Percentiles rank a stretch among this genome's conserved stretches.
These are phyloP conservation scores for Basidiobolus meristosporus DNA, from an alignment of 371 early-diverging fungal genomes.

Conservation along the genomic window DNA sequence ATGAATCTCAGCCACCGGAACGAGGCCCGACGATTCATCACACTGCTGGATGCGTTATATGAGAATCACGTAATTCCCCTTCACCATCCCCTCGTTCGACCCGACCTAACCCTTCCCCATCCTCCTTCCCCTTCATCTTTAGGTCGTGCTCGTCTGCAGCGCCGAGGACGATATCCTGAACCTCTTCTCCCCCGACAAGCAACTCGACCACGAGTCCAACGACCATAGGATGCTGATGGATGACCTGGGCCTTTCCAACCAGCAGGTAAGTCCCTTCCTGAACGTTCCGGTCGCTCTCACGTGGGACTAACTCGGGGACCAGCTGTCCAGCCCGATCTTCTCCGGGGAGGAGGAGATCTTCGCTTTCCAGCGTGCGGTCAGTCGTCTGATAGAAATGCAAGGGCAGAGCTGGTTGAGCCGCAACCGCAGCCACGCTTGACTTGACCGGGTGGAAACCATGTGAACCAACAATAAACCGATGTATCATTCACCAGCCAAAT, in stretches of 20 bases:
- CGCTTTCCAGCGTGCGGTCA: slow-evolving; percentile 86
- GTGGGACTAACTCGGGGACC: slow-evolving; percentile 18
- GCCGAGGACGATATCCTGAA: slow-evolving; percentile 41
- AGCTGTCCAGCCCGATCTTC: slow-evolving; percentile 41
- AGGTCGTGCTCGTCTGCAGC: slow-evolving; percentile 38
- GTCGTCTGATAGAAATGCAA: slow-evolving; percentile 83
- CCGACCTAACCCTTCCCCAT: neutral
- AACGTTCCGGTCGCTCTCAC: slow-evolving; percentile 14
- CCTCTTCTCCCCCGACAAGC: slow-evolving; percentile 39
- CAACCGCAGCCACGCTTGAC: no score
- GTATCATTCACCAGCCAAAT: no score
- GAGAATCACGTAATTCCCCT: slow-evolving; percentile 29
- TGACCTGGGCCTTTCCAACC: slow-evolving; percentile 26
- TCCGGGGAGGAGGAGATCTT: slow-evolving; percentile 86
- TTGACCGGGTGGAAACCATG: no score
- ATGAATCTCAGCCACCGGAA: slow-evolving; percentile 57
- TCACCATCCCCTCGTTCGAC: neutral
- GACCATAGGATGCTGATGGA: slow-evolving; percentile 27
- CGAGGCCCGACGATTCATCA: slow-evolving; percentile 85
- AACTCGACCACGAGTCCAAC: slow-evolving; percentile 4
- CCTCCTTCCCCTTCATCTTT: slow-evolving; percentile 1
- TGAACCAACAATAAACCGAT: no score
- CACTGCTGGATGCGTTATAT: slow-evolving; percentile 82
- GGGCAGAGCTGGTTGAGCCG: slow-evolving; percentile 10
- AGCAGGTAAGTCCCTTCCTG: slow-evolving; percentile 6